Base-by-base conservation (phyloP, 257 asterid species). In the Ligustrum vulgare region DNA sequence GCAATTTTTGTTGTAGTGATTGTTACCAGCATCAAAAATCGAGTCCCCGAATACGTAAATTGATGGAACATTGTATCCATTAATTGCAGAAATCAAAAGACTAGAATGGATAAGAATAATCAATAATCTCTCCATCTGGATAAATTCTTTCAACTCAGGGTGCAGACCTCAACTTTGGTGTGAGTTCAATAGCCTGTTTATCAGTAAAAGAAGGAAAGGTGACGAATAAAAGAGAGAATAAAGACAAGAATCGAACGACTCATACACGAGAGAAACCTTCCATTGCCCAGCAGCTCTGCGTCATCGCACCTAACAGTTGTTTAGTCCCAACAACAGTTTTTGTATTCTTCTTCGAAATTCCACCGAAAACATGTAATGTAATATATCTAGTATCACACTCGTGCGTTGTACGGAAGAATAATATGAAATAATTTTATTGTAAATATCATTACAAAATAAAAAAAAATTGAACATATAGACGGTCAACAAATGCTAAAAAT, bases 21-120 rank as follows among this genome's bases (percentile, higher is more conserved):
- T 90, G 41, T 90, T 92, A 31, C 97, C 97, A 6, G 96, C 93
- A 64, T 92, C 96, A 62, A 92, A 87, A 36, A 89, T 78, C 0
- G 97, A 92, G 41, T 92, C 97, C 0, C 96, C 97, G 60, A 92
- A 92, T 0, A 90, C 62, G 71, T 87, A 92, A 47, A 92, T 70
- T 7, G 94, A 85, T 6, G 83, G 84, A 32, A 83, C 86, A 3
- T 77, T 85, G 8, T 77, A 82, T 8, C 80, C 89, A 49, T 18
- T 49, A 7, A 78, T 15, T 39, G 12, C 87, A 2, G 56, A 65
- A 69, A 36, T 8, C 35, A 51, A 70, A 69, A 32, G 37, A 8
- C 73, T 47, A 22, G 78, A 43, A 23, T 45, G 76, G 51, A 78
- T 73, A 78, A 33, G 80, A 25, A 70, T 31, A 1, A 62, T 28